phyloP scores from a whole-genome alignment of 345 rosid genomes.

The Brassica juncea region DNA sequence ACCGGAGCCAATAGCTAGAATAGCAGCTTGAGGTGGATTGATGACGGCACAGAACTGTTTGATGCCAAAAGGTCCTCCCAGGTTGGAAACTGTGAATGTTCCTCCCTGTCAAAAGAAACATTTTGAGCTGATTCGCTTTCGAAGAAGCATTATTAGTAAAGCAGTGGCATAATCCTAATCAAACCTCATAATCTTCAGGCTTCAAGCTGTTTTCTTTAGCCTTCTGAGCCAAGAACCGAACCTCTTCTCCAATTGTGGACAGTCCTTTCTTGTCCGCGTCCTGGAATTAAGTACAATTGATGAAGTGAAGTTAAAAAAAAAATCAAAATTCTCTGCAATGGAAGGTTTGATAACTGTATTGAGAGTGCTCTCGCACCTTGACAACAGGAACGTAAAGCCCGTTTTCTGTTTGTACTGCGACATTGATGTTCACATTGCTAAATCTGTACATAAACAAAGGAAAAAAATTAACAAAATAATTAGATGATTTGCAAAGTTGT shows the following conservation, averaged over 20 bases:
- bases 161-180: constrained; percentile 6
- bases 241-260: constrained; percentile 75
- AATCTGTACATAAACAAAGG: constrained; percentile 49
- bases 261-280: constrained; percentile 96
- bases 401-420: constrained; percentile 94
- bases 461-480: constrained; percentile 7
- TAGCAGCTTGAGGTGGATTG: constrained; percentile 96
- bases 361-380: constrained; percentile 48
- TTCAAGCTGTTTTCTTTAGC: constrained; percentile 87
- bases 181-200: constrained; percentile 96
- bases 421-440: constrained; percentile 81
- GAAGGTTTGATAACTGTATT: not conserved
- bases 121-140: constrained; percentile 2
- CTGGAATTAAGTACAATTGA: constrained; percentile 44
- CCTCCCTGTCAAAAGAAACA: constrained; percentile 69
- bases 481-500: not conserved
- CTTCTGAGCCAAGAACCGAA: constrained; percentile 81
- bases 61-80: constrained; percentile 98
- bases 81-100: constrained; percentile 88
- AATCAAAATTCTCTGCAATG: constrained; percentile 5
- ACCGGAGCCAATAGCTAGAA: constrained; percentile 95
- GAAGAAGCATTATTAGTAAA: not conserved
- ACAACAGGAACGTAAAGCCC: constrained; percentile 96
- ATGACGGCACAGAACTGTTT: constrained; percentile 92
- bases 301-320: not conserved